These are phyloP conservation scores for Thalia dealbata DNA, from an alignment of 176 grass and related monocot species.

Conservation along the genomic window DNA sequence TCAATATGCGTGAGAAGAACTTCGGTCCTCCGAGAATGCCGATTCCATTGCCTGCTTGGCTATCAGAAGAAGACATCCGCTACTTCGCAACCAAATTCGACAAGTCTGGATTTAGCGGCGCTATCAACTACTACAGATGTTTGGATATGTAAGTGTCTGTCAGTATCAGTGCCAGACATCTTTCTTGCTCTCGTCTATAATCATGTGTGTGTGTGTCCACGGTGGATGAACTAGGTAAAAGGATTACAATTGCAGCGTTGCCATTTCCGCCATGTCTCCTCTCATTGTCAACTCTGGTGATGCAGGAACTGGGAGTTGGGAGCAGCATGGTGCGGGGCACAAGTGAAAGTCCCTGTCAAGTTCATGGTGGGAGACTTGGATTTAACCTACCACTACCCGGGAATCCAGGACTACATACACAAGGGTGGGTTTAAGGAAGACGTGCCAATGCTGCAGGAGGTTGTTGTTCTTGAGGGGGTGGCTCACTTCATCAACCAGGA, in stretches of 20 bases:
- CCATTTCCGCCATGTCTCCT: too few relatives aligned
- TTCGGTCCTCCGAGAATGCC: slow-evolving; percentile 20
- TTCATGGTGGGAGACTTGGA: neutral
- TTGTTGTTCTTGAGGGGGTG: neutral
- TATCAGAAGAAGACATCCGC: slow-evolving; percentile 56
- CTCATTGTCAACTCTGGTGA: neutral
- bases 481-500: slow-evolving; percentile 14
- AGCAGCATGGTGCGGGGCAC: slow-evolving; percentile 5
- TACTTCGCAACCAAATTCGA: slow-evolving; percentile 46
- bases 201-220: too few relatives aligned
- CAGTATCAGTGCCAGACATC: too few relatives aligned
- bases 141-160: slow-evolving; percentile 25
- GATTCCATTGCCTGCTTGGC: slow-evolving; percentile 42
- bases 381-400: neutral
- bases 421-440: neutral
- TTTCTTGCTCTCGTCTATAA: too few relatives aligned
- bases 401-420: slow-evolving; percentile 14
- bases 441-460: neutral
- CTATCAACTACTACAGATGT: slow-evolving; percentile 30
- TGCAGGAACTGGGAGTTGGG: slow-evolving; percentile 16
- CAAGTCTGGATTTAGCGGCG: slow-evolving; percentile 29
- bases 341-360: neutral
- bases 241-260: too few relatives aligned
- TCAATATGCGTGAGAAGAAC: neutral
- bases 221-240: too few relatives aligned